Evolutionary conservation across 169 alveolate genomes (phyloP).

Genomic region (Sarcocystis neurona): DNA sequence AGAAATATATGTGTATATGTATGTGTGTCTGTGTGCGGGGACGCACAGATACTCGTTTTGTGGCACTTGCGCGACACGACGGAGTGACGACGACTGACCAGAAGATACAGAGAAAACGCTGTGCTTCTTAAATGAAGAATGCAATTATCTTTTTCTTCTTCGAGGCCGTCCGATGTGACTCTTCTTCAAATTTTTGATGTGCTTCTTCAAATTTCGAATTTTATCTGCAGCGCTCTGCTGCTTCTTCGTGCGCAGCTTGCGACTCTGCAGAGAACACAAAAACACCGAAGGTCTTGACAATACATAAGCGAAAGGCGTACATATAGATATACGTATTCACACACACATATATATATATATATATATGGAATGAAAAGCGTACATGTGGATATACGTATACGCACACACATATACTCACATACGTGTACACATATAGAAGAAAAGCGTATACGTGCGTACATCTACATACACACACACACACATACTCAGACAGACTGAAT

Average conservation of each 20-base stretch:
- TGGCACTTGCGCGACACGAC: background rate
- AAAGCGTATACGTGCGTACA: too few relatives aligned
- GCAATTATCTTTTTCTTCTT: conserved; percentile 29
- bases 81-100: background rate
- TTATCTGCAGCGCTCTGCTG: conserved; percentile 34
- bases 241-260: conserved; percentile 36
- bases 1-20: background rate
- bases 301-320: background rate
- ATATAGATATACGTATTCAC: too few relatives aligned
- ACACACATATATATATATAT: too few relatives aligned
- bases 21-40: background rate
- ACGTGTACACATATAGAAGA: background rate
- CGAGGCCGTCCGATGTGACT: conserved; percentile 40
- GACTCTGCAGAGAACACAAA: conserved; percentile 9
- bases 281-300: background rate
- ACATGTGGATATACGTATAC: background rate
- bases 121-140: background rate
- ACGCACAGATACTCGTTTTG: background rate
- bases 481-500: background rate
- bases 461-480: background rate
- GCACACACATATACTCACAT: too few relatives aligned
- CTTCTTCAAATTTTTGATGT: conserved; percentile 39
- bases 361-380: too few relatives aligned
- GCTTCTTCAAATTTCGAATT: conserved; percentile 1
- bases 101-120: background rate